Conservation (phyloP, 1,284 basidiomycete species). For the Leccinum subrobustum region DNA sequence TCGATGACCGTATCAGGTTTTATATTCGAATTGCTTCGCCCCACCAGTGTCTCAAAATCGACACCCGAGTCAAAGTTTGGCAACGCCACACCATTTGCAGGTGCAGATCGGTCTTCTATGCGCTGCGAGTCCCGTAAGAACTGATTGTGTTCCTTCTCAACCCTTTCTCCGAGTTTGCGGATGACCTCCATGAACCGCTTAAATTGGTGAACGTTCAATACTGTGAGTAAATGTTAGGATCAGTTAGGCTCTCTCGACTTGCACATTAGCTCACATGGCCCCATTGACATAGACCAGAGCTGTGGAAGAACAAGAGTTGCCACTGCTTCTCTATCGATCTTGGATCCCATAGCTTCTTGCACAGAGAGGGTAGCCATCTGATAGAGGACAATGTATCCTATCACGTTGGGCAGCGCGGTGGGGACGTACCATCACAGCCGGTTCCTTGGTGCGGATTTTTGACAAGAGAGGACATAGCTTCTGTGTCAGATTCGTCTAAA, state of each 20-base stretch:
- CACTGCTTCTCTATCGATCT: constrained; percentile 93
- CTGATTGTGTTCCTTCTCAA: constrained; percentile 84
- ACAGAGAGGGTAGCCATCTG: constrained; percentile 92
- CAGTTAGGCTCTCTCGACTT: not conserved
- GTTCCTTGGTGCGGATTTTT: constrained; percentile 94
- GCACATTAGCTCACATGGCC: constrained; percentile 65
- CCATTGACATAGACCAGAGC: constrained; percentile 95
- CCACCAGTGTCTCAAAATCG: constrained; percentile 76
- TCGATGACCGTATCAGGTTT: constrained; percentile 49
- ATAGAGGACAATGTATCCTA: constrained; percentile 4
- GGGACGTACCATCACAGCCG: constrained; percentile 78
- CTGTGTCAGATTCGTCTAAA: constrained; percentile 80
- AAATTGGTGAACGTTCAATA: constrained; percentile 91
- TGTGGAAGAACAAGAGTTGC: constrained; percentile 93
- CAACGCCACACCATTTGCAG: constrained; percentile 35
- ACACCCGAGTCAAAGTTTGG: constrained; percentile 41
- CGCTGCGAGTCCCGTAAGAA: constrained; percentile 82
- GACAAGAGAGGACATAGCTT: constrained; percentile 93
- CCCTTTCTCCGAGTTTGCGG: constrained; percentile 69
- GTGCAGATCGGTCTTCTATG: constrained; percentile 72
- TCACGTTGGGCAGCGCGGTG: not conserved
- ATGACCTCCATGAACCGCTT: constrained; percentile 85
- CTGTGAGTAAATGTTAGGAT: constrained; percentile 37
- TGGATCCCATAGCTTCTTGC: constrained; percentile 95
- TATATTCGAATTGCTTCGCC: constrained; percentile 46